phyloP scores from a whole-genome alignment of 2,329 filamentous ascomycete species.

The Pestalotiopsis sp. region DNA sequence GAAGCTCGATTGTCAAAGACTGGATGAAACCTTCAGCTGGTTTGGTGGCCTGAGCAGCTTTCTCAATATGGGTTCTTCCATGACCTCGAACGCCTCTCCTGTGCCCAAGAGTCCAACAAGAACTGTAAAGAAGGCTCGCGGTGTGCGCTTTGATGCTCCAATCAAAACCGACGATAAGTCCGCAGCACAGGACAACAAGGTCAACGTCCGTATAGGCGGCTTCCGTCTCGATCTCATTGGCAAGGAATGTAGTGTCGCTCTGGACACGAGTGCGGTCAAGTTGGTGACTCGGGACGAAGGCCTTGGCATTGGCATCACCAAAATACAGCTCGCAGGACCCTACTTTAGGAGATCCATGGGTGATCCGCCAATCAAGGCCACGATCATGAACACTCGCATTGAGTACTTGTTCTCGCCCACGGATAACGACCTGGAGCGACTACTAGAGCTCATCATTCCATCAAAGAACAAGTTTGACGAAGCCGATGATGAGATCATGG shows the following conservation, averaged over 20 bases:
- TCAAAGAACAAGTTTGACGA: conserved; percentile 87
- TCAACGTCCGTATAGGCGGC: conserved; percentile 76
- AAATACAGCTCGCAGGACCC: conserved; percentile 74
- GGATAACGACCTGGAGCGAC: conserved; percentile 76
- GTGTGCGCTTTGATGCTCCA: conserved; percentile 59
- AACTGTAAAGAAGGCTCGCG: conserved; percentile 45
- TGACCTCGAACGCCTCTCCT: conserved; percentile 69
- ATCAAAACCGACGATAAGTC: conserved; percentile 49
- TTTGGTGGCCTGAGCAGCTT: conserved; percentile 92
- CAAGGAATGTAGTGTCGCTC: conserved; percentile 69
- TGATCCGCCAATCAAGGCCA: conserved; percentile 61
- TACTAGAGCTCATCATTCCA: conserved; percentile 85
- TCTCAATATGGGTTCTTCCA: conserved; percentile 82
- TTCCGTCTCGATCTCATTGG: conserved; percentile 76
- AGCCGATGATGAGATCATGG: conserved; percentile 87
- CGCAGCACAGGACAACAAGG: conserved; percentile 58
- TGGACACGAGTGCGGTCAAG: conserved; percentile 82
- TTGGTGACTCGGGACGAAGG: conserved; percentile 73
- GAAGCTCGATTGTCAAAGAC: conserved; percentile 71
- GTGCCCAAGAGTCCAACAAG: conserved; percentile 36
- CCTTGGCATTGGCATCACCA: conserved; percentile 72
- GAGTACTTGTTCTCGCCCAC: conserved; percentile 74
- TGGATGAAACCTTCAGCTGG: conserved; percentile 86
- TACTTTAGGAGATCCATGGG: conserved; percentile 52
- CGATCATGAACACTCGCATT: conserved; percentile 66